Evolutionary conservation across 805 yeast genomes (phyloP).

Genomic region (Saccharomycopsis sp.): DNA sequence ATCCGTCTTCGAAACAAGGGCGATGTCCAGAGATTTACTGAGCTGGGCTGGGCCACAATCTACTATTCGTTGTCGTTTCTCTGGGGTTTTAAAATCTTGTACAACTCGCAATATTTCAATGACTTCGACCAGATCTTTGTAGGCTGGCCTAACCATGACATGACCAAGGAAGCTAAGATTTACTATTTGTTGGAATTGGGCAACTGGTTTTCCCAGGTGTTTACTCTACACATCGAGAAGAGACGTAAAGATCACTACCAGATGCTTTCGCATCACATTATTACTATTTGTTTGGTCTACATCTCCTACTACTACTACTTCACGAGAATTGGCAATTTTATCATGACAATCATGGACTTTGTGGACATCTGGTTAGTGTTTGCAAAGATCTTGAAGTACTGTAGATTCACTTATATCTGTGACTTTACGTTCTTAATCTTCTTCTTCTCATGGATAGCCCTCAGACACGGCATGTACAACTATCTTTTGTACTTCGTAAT

Average conservation of each 20-base stretch:
- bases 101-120: slow-evolving; percentile 50
- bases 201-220: slow-evolving; percentile 74
- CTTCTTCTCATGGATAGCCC: slow-evolving; percentile 58
- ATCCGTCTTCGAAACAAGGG: slow-evolving; percentile 42
- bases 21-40: slow-evolving; percentile 66
- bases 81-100: slow-evolving; percentile 53
- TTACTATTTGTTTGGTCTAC: slow-evolving; percentile 58
- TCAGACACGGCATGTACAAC: slow-evolving; percentile 71
- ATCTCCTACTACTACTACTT: slow-evolving; percentile 73
- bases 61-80: slow-evolving; percentile 52
- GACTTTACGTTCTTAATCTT: slow-evolving; percentile 66
- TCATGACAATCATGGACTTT: slow-evolving; percentile 74
- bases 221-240: slow-evolving; percentile 71
- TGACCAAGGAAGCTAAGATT: slow-evolving; percentile 47
- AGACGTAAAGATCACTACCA: slow-evolving; percentile 77
- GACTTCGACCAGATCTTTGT: slow-evolving; percentile 52
- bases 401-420: slow-evolving; percentile 53
- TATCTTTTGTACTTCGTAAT: slow-evolving; percentile 54
- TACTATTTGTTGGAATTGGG: slow-evolving; percentile 72
- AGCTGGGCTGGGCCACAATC: slow-evolving; percentile 73
- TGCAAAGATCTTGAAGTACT: slow-evolving; percentile 74
- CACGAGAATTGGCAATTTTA: slow-evolving; percentile 71
- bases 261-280: slow-evolving; percentile 85
- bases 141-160: slow-evolving; percentile 64
- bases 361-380: slow-evolving; percentile 66